Evolutionary conservation across 345 rosid genomes (phyloP).

Genomic region (Eucalyptus viminalis): DNA sequence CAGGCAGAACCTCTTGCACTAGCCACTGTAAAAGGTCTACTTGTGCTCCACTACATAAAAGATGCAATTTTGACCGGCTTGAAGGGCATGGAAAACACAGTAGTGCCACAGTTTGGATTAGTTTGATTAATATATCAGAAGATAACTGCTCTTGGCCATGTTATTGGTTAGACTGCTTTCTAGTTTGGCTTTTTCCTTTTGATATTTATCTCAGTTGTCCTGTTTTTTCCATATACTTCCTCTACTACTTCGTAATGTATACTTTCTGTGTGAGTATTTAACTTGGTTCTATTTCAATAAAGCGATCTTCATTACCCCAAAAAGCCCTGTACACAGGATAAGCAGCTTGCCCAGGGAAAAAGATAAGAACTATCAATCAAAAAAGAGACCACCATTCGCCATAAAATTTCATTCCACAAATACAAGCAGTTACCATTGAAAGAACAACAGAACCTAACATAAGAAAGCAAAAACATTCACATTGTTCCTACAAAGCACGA

Average conservation of each 20-base stretch:
- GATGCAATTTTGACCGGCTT: background rate
- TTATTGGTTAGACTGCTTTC: background rate
- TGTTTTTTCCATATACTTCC: background rate
- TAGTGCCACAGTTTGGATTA: background rate
- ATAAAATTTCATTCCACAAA: background rate
- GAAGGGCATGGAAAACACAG: background rate
- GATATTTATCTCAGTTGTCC: background rate
- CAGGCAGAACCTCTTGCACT: background rate
- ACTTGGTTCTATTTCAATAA: background rate
- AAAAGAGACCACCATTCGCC: background rate
- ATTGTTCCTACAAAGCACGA: background rate
- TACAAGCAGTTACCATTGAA: background rate
- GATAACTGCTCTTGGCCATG: background rate
- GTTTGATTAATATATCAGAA: background rate
- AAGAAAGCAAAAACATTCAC: background rate
- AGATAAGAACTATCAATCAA: background rate
- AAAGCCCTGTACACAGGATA: background rate
- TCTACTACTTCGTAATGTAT: background rate
- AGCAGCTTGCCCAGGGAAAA: background rate
- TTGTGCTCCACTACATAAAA: background rate
- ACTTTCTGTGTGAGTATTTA: background rate
- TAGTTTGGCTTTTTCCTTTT: background rate
- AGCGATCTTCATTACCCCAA: background rate
- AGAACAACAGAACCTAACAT: background rate
- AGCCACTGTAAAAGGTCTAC: background rate